Conservation (phyloP, 169 alveolate species). For the Hepatocystis sp. region DNA sequence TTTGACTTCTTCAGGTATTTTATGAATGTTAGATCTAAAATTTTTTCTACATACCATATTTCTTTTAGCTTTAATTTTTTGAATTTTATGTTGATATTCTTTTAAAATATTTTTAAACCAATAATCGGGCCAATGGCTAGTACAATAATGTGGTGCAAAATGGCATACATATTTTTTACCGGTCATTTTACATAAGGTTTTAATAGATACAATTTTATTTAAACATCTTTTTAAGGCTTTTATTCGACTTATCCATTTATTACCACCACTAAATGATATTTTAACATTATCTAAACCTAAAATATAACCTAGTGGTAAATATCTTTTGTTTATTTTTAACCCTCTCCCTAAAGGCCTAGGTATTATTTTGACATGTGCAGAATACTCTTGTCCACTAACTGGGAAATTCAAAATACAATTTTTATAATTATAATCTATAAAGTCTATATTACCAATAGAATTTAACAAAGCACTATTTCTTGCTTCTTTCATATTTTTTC, state of each 20-base stretch:
- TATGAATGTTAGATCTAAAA: conserved; percentile 64
- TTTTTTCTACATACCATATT: conserved; percentile 71
- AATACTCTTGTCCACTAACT: conserved; percentile 84
- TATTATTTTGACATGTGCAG: conserved; percentile 76
- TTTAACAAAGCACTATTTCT: conserved; percentile 79
- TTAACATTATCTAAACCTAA: conserved; percentile 84
- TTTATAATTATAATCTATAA: conserved; percentile 83
- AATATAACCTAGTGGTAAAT: conserved; percentile 82
- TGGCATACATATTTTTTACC: conserved; percentile 82
- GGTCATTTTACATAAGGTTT: conserved; percentile 82
- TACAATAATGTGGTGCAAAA: conserved; percentile 83
- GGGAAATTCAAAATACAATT: conserved; percentile 83
- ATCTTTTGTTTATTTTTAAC: conserved; percentile 78
- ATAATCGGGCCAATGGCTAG: conserved; percentile 87
- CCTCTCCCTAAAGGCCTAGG: conserved; percentile 82
- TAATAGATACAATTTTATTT: conserved; percentile 81
- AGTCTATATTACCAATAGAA: conserved; percentile 83
- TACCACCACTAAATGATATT: conserved; percentile 81
- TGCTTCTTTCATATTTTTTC: conserved; percentile 84
- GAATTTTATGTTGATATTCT: conserved; percentile 80
- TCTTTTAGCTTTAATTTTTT: conserved; percentile 76
- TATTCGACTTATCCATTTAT: conserved; percentile 84
- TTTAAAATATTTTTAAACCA: conserved; percentile 86
- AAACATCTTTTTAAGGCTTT: conserved; percentile 82
- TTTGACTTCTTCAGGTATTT: conserved; percentile 80